phyloP scores from a whole-genome alignment of 306 rosid species.

The Malus fusca region DNA sequence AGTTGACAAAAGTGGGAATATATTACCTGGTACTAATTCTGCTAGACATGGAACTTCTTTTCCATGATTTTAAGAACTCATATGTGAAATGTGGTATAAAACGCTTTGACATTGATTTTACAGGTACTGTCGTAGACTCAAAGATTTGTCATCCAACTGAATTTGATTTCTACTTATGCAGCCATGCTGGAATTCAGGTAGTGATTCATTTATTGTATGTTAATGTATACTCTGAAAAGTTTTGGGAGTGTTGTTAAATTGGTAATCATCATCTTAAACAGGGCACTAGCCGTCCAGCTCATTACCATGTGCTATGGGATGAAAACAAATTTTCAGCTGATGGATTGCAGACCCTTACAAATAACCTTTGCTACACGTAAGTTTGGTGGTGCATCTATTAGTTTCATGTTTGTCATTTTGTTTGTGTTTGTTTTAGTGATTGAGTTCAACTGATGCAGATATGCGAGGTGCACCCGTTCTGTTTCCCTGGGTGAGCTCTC shows the following conservation, averaged over 20 bases:
- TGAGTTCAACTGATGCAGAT: conserved; percentile 33
- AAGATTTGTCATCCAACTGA: conserved; percentile 83
- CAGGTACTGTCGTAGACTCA: conserved; percentile 80
- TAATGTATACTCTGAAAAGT: background rate
- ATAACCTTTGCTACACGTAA: conserved; percentile 76
- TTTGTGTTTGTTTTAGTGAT: background rate
- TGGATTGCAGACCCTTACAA: conserved; percentile 69
- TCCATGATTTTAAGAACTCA: background rate
- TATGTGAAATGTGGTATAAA: background rate
- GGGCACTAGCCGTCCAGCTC: conserved; percentile 79
- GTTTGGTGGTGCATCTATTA: background rate
- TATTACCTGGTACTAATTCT: conserved; percentile 48
- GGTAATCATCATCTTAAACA: conserved; percentile 9
- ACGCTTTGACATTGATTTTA: background rate
- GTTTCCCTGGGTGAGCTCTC: conserved; percentile 67
- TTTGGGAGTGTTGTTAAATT: background rate
- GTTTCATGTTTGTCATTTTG: background rate
- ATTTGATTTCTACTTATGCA: conserved; percentile 73
- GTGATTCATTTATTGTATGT: background rate
- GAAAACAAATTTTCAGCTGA: conserved; percentile 71
- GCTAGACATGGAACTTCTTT: background rate
- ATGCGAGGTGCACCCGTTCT: conserved; percentile 92
- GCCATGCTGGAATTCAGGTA: conserved; percentile 90
- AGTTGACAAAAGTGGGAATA: conserved; percentile 64
- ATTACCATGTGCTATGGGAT: conserved; percentile 73